Evolutionary conservation across 305 asterid genomes (phyloP).

Genomic region (Euphrasia arctica): DNA sequence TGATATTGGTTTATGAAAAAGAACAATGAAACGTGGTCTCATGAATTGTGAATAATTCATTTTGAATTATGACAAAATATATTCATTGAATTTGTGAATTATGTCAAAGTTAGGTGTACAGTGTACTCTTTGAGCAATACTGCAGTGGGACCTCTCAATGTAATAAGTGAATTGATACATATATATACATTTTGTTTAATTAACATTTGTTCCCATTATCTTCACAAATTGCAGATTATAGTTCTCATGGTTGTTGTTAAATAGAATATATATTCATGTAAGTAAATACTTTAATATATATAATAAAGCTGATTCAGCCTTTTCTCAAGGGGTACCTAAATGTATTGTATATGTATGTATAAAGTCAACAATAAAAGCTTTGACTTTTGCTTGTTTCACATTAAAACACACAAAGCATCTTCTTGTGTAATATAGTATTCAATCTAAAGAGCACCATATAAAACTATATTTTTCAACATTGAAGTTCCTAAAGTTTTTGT

Average conservation of each 20-base stretch:
- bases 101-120: slow-evolving; percentile 23
- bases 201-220: background rate
- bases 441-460: slow-evolving; percentile 12
- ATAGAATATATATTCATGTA: too few species aligned
- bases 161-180: too few species aligned
- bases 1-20: background rate
- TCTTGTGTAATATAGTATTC: background rate
- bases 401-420: slow-evolving; percentile 16
- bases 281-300: too few species aligned
- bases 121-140: slow-evolving; percentile 19
- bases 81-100: slow-evolving; percentile 16
- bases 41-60: background rate
- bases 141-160: background rate
- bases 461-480: slow-evolving; percentile 14
- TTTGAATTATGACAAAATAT: background rate
- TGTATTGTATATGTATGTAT: too few species aligned
- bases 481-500: slow-evolving; percentile 32
- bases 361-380: background rate
- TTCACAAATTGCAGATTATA: background rate
- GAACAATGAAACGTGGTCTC: background rate
- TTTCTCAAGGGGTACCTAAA: too few species aligned
- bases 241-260: too few species aligned
- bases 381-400: background rate
- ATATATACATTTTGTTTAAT: background rate
- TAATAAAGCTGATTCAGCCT: too few species aligned